Percentiles rank a stretch among this genome's conserved stretches.
Evolutionary conservation across 768 basidiomycete species (phyloP).

Genomic region (Coprinopsis cinerea): DNA sequence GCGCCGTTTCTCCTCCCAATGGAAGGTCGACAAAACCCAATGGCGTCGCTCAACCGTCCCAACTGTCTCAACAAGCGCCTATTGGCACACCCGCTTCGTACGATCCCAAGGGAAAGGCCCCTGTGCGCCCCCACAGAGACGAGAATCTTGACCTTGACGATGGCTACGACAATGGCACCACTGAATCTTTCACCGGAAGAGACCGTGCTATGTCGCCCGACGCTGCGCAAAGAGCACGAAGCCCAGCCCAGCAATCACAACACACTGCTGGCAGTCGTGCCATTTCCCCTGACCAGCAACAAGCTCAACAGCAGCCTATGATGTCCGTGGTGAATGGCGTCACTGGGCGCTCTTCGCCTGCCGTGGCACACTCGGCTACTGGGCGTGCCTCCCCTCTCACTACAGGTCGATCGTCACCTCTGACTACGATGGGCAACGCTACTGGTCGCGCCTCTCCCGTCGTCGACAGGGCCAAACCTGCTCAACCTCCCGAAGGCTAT

Average conservation of each 20-base stretch:
- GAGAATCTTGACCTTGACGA: conserved; percentile 45
- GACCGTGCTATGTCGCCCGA: conserved; percentile 57
- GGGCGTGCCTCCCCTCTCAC: conserved; percentile 30
- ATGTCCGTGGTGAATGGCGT: conserved; percentile 17
- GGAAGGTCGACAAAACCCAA: conserved; percentile 39
- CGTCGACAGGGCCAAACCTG: conserved; percentile 25
- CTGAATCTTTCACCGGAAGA: conserved; percentile 35
- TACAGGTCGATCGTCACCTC: conserved; percentile 29
- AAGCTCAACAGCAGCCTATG: conserved; percentile 10
- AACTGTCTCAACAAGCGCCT: conserved; percentile 6
- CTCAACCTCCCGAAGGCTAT: conserved; percentile 28
- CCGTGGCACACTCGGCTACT: conserved; percentile 35
- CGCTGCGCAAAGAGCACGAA: conserved; percentile 45
- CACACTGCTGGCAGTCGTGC: conserved; percentile 37
- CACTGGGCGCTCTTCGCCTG: conserved; percentile 32
- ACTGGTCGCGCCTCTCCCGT: conserved; percentile 34
- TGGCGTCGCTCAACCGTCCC: conserved; percentile 31
- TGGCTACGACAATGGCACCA: conserved; percentile 45
- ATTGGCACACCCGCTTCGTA: background rate
- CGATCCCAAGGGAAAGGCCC: conserved; percentile 41
- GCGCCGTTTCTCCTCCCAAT: conserved; percentile 60
- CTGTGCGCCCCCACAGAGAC: conserved; percentile 44
- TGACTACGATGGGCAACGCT: conserved; percentile 19
- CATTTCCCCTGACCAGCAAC: conserved; percentile 45
- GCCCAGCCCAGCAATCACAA: conserved; percentile 42